phyloP scores from a whole-genome alignment of 2,329 filamentous ascomycete species.

The Epicoccum nigrum region DNA sequence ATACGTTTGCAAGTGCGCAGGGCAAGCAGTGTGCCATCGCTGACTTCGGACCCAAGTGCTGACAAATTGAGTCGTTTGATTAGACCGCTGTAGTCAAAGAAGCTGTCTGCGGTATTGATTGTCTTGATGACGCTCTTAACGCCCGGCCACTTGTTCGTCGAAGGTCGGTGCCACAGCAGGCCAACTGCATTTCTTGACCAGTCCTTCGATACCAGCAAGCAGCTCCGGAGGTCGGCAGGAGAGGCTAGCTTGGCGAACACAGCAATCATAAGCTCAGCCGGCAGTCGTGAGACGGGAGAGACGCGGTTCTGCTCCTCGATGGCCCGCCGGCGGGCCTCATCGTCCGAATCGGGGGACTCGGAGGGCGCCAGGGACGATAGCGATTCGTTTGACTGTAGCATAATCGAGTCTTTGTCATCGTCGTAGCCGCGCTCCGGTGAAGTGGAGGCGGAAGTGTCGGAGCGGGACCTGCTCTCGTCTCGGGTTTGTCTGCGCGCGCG shows the following conservation, averaged over 20 bases:
- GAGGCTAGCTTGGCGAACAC: slow-evolving; percentile 85
- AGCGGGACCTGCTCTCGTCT: slow-evolving; percentile 45
- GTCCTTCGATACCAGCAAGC: slow-evolving; percentile 91
- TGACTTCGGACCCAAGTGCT: slow-evolving; percentile 75
- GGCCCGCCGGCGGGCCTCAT: slow-evolving; percentile 64
- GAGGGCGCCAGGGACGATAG: slow-evolving; percentile 87
- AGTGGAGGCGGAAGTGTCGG: slow-evolving; percentile 69
- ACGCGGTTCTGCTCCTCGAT: slow-evolving; percentile 70
- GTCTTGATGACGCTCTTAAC: slow-evolving; percentile 81
- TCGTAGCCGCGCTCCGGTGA: slow-evolving; percentile 79
- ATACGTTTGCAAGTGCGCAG: slow-evolving; percentile 86
- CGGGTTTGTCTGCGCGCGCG: slow-evolving; percentile 43
- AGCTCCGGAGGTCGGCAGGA: slow-evolving; percentile 78
- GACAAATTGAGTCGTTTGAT: slow-evolving; percentile 93
- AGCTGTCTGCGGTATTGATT: slow-evolving; percentile 72
- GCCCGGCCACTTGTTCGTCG: slow-evolving; percentile 85
- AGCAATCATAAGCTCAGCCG: slow-evolving; percentile 92
- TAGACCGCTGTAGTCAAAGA: slow-evolving; percentile 87
- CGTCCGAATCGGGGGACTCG: slow-evolving; percentile 75
- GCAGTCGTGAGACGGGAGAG: slow-evolving; percentile 82
- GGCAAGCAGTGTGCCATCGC: slow-evolving; percentile 85
- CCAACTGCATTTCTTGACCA: slow-evolving; percentile 95
- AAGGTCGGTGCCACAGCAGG: slow-evolving; percentile 90
- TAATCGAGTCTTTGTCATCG: slow-evolving; percentile 93
- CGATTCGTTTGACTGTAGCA: slow-evolving; percentile 82